Conservation (phyloP, 2,329 filamentous ascomycete genomes). For the Verticillium nonalfalfae region DNA sequence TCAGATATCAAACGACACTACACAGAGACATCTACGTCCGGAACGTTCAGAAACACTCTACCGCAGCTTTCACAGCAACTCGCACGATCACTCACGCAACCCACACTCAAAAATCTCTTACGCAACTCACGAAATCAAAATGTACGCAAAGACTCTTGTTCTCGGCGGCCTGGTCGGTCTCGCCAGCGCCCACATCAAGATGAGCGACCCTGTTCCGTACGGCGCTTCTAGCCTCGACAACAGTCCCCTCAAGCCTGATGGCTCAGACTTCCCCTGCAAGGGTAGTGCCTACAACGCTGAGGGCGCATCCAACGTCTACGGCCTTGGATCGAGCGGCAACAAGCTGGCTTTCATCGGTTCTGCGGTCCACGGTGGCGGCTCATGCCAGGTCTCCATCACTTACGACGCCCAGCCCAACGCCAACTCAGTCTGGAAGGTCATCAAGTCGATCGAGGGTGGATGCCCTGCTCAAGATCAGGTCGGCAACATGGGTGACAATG, state of each 20-base stretch:
- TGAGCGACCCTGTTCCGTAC: conserved; percentile 64
- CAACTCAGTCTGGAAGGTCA: conserved; percentile 74
- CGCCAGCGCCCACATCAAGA: conserved; percentile 69
- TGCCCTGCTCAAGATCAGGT: conserved; percentile 58
- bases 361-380: conserved; percentile 84
- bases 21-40: conserved; percentile 25
- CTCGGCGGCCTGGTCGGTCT: conserved; percentile 50
- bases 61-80: conserved; percentile 4
- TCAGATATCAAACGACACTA: conserved; percentile 6
- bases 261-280: conserved; percentile 81
- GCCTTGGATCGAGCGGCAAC: conserved; percentile 52
- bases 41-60: conserved; percentile 25
- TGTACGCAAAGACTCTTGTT: conserved; percentile 44
- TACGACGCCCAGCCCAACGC: conserved; percentile 65
- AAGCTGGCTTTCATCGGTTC: conserved; percentile 60
- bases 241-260: conserved; percentile 53
- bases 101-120: not conserved
- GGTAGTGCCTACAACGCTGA: conserved; percentile 40
- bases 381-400: conserved; percentile 83
- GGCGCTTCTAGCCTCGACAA: conserved; percentile 38
- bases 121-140: conserved; percentile 31
- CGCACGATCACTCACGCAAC: conserved; percentile 8
- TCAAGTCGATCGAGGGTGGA: conserved; percentile 80
- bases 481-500: conserved; percentile 51
- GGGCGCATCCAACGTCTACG: conserved; percentile 50